Evolutionary conservation across 2,329 filamentous ascomycete species (phyloP).

Genomic region (Eutypella sp.): DNA sequence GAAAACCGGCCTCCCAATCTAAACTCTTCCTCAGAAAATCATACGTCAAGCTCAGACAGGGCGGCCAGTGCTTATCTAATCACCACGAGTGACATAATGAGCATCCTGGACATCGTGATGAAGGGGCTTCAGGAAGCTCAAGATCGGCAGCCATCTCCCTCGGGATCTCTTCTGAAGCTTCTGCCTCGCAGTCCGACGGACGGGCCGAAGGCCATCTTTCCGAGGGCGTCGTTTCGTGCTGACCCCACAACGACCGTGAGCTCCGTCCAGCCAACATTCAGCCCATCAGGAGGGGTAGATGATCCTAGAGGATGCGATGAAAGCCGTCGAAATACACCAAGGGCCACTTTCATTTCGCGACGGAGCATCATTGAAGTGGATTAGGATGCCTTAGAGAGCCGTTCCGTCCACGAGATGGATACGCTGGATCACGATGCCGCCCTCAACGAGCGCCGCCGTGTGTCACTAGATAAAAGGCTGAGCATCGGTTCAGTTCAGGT

Average conservation of each 20-base stretch:
- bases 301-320: not conserved
- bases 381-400: constrained; percentile 17
- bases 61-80: constrained; percentile 19
- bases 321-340: constrained; percentile 2
- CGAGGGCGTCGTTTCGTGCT: constrained; percentile 14
- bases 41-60: not conserved
- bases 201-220: constrained; percentile 21
- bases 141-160: constrained; percentile 1
- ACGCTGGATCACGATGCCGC: constrained; percentile 1
- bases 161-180: constrained; percentile 16
- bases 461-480: not conserved
- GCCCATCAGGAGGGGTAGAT: constrained; percentile 4
- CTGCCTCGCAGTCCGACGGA: constrained; percentile 10
- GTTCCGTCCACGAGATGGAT: constrained; percentile 1
- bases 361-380: constrained; percentile 28
- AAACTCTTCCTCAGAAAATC: not conserved
- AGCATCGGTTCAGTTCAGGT: not conserved
- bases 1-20: constrained; percentile 8
- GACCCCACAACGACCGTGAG: constrained; percentile 27
- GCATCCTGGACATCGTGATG: constrained; percentile 26
- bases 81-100: constrained; percentile 20
- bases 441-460: not conserved
- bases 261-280: constrained; percentile 22
- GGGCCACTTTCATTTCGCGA: constrained; percentile 24
- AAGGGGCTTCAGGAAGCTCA: constrained; percentile 16